Percentiles rank a stretch among this genome's conserved stretches.
Evolutionary conservation across 2,329 filamentous ascomycete species (phyloP).

Genomic region (Neonectria coccinea): DNA sequence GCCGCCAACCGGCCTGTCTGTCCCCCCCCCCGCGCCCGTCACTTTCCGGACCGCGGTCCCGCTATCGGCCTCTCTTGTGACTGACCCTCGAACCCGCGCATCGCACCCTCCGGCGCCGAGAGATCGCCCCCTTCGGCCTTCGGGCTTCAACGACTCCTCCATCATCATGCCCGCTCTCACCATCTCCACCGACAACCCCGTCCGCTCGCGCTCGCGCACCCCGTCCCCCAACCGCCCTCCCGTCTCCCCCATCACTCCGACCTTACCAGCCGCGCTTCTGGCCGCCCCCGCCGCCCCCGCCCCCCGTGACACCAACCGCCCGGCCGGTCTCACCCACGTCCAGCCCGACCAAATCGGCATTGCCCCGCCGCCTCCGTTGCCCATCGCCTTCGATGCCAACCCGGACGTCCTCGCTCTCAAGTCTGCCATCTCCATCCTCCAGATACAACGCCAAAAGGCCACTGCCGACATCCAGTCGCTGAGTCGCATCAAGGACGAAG

Average conservation of each 20-base stretch:
- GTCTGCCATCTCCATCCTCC: constrained; percentile 86
- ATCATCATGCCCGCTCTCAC: constrained; percentile 50
- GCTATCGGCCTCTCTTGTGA: constrained; percentile 30
- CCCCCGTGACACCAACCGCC: constrained; percentile 33
- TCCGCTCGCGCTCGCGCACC: constrained; percentile 51
- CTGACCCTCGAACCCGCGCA: constrained; percentile 8
- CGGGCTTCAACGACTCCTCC: constrained; percentile 6
- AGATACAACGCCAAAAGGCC: constrained; percentile 85
- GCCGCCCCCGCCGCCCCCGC: constrained; percentile 34
- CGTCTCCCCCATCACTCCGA: constrained; percentile 68
- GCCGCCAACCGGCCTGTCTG: constrained; percentile 6
- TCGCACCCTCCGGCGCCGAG: constrained; percentile 10
- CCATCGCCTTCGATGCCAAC: constrained; percentile 73
- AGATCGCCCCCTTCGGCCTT: not conserved
- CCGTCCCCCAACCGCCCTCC: constrained; percentile 62
- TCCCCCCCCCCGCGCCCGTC: constrained; percentile 14
- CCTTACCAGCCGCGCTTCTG: constrained; percentile 54
- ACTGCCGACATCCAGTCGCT: constrained; percentile 79
- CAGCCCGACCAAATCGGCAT: constrained; percentile 57
- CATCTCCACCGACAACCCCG: constrained; percentile 46
- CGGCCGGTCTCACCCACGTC: constrained; percentile 59
- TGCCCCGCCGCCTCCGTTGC: constrained; percentile 61
- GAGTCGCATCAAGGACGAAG: constrained; percentile 75
- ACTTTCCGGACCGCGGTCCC: constrained; percentile 26
- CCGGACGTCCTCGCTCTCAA: constrained; percentile 89